Base-by-base conservation (phyloP, 805 yeast species). In the Cyberlindnera euphorbiae region DNA sequence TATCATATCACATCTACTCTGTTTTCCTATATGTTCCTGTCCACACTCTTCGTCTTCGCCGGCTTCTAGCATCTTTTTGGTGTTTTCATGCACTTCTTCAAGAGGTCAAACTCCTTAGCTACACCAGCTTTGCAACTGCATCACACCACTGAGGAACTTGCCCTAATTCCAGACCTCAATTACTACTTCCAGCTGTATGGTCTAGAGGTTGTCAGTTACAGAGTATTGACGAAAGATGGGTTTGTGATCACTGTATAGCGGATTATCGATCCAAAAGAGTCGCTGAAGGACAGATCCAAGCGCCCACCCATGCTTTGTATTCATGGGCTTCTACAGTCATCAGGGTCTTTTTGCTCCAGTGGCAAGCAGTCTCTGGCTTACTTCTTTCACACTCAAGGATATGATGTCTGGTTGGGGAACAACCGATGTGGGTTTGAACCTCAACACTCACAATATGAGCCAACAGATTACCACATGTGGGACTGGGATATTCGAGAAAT, bases 381-480 rank as follows among this genome's bases (percentile, higher is more conserved):
- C 55, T 70, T 66, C 53, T 67, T 67, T 33, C 58, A 60, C 26
- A 62, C 65, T 22, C 58, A 65, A 17, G 89, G 93, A 0, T 85
- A 70, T 51, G 96, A 88, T 48, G 87, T 88, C 8, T 88, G 96
- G 96, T 56, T 88, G 36, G 96, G 96, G 1, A 86, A 88, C 53
- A 89, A 88, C 53, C 63, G 98, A 44, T 82, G 96, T 46, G 95
- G 96, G 6, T 83, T 89, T 54, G 66, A 73, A 26, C 84, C 95
- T 0, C 63, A 69, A 34, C 95, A 89, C 62, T 58, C 66, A 41
- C 58, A 58, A 38, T 69, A 65, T 43, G 62, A 66, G 25, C 43
- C 62, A 5, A 47, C 50, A 38, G 71, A 73, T 47, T 66, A 67
- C 2, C 51, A 65, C 33, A 83, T 82, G 77, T 90, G 98, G 98